A percentile compares a stretch with the other conserved stretches of the same genome.
Conservation (phyloP, 1,284 basidiomycete genomes). For the Grifola frondosa region DNA sequence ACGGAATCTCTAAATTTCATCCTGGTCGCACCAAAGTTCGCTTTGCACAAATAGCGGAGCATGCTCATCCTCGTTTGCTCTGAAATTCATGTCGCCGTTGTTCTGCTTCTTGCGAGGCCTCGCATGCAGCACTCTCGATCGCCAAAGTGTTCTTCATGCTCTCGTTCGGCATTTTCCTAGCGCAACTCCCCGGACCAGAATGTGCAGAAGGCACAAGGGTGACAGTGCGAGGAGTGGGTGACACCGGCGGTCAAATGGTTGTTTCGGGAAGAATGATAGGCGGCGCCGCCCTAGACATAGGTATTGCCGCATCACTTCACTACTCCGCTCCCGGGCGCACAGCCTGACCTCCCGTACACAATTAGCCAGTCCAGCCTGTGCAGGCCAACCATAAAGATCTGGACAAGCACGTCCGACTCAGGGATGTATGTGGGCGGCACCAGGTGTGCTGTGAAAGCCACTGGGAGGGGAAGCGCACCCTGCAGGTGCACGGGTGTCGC, state of each 20-base stretch:
- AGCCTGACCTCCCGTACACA: conserved; percentile 44
- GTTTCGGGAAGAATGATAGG: background rate
- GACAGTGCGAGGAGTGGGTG: background rate
- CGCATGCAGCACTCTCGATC: conserved; percentile 52
- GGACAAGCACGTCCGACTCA: conserved; percentile 69
- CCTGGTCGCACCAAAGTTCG: conserved; percentile 53
- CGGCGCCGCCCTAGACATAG: background rate
- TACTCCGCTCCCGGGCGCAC: conserved; percentile 13
- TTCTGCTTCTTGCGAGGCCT: conserved; percentile 56
- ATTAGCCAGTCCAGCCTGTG: conserved; percentile 72
- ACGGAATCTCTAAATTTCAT: conserved; percentile 45
- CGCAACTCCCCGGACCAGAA: conserved; percentile 37
- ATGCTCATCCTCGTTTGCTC: conserved; percentile 61
- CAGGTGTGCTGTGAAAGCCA: conserved; percentile 55
- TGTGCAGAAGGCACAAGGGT: background rate
- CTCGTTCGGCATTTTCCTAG: conserved; percentile 50
- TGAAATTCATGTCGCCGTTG: conserved; percentile 61
- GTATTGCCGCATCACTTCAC: no score
- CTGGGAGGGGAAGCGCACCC: conserved; percentile 48
- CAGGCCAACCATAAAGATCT: conserved; percentile 82
- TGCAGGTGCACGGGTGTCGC: conserved; percentile 44
- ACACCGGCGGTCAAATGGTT: background rate
- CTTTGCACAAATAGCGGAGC: conserved; percentile 58
- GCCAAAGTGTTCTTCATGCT: conserved; percentile 52
- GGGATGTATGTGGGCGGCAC: conserved; percentile 72